Evolutionary conservation across 306 rosid genomes (phyloP).

Genomic region (Lathyrus tuberosus): DNA sequence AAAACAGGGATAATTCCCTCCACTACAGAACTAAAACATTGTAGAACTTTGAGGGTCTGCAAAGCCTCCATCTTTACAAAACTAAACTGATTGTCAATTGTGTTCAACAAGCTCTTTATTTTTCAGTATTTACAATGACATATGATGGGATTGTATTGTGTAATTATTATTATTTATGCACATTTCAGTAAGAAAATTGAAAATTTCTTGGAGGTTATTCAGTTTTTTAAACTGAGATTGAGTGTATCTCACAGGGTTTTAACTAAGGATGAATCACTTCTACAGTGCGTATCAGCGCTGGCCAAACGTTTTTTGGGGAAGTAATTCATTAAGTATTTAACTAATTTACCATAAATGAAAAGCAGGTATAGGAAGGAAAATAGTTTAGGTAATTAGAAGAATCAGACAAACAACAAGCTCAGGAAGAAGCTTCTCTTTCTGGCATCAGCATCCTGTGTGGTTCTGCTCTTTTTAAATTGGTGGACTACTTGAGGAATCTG

Average conservation of each 20-base stretch:
- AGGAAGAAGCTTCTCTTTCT: conserved; percentile 61
- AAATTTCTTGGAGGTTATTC: background rate
- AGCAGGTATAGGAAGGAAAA: conserved; percentile 29
- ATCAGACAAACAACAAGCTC: conserved; percentile 12
- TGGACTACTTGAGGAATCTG: conserved; percentile 68
- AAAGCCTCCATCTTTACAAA: too few species aligned
- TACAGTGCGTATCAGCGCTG: accelerated
- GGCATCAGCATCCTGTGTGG: conserved; percentile 43
- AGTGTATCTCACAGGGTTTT: background rate
- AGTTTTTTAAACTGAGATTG: background rate
- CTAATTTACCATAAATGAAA: conserved; percentile 10
- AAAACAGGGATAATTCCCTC: too few species aligned
- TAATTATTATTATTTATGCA: background rate
- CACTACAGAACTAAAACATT: too few species aligned
- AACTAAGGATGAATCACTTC: background rate
- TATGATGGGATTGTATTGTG: conserved; percentile 1
- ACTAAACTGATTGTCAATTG: too few species aligned
- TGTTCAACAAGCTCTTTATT: conserved; percentile 37
- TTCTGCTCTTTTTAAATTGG: conserved; percentile 40
- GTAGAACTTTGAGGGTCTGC: too few species aligned
- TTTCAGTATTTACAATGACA: conserved; percentile 30
- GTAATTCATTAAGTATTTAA: background rate
- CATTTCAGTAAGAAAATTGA: background rate
- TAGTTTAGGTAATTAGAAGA: conserved; percentile 28
- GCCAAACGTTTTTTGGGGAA: background rate